Evolutionary conservation across 148 eudicot genomes (phyloP).

Genomic region (Rhododendron simsii): DNA sequence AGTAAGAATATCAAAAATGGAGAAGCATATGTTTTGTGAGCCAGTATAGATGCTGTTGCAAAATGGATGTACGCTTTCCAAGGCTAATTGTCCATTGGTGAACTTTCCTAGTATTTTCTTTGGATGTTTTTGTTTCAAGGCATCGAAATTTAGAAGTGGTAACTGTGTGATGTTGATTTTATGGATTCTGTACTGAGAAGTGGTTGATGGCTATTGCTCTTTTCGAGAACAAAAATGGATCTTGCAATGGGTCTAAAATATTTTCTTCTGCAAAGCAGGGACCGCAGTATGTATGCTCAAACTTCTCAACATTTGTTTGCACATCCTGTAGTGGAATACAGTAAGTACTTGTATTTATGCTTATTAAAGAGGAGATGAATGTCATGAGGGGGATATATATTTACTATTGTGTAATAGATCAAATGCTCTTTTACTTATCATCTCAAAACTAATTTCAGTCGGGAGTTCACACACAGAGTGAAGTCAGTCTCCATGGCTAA

Average conservation of each 20-base stretch:
- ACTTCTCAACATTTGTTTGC: conserved; percentile 88
- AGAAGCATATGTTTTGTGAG: neutral
- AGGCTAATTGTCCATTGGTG: neutral
- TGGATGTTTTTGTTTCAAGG: neutral
- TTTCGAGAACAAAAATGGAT: neutral
- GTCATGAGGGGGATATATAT: neutral
- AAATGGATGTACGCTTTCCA: neutral
- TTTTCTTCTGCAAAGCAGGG: conserved; percentile 48
- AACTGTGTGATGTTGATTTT: too few relatives aligned
- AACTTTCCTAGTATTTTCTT: neutral
- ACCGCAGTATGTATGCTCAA: conserved; percentile 93
- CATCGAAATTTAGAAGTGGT: neutral
- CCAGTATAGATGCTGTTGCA: neutral
- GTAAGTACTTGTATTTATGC: conserved; percentile 42
- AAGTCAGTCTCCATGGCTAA: conserved; percentile 98
- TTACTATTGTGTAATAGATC: neutral
- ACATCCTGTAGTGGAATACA: conserved; percentile 94
- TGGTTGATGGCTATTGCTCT: neutral
- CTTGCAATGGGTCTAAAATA: neutral
- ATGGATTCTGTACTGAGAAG: neutral
- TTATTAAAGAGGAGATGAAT: neutral
- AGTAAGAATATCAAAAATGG: neutral
- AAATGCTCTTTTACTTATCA: neutral
- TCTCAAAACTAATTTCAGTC: conserved; percentile 44
- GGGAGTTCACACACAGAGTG: conserved; percentile 96